These are phyloP conservation scores for Anthoceros angustus DNA, from an alignment of 225 moss, liverwort and hornwort species.

Conservation along the genomic window DNA sequence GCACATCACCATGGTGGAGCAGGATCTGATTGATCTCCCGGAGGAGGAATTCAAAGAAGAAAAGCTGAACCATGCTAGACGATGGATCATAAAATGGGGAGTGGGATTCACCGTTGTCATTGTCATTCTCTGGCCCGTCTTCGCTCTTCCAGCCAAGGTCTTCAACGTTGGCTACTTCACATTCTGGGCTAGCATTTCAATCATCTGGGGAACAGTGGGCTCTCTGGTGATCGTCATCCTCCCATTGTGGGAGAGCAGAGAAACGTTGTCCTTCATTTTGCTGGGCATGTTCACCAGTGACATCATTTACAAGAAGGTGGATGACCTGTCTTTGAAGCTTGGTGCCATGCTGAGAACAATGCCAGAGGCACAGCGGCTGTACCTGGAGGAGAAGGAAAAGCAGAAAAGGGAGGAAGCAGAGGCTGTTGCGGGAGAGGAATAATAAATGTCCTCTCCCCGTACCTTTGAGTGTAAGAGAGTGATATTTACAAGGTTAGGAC, in stretches of 20 bases:
- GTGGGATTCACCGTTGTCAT: constrained; percentile 55
- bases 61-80: constrained; percentile 53
- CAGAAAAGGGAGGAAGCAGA: constrained; percentile 29
- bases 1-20: constrained; percentile 64
- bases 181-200: constrained; percentile 75
- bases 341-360: constrained; percentile 30
- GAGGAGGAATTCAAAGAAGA: constrained; percentile 53
- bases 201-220: constrained; percentile 60
- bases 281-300: constrained; percentile 58
- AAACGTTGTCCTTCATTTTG: constrained; percentile 35
- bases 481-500: too few relatives aligned
- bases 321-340: constrained; percentile 28
- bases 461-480: too few relatives aligned
- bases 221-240: constrained; percentile 60
- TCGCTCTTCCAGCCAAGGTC: constrained; percentile 67
- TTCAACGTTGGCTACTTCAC: constrained; percentile 76
- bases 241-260: constrained; percentile 67
- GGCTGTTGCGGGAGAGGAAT: background rate
- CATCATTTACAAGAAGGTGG: constrained; percentile 30
- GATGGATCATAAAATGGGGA: constrained; percentile 90
- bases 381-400: constrained; percentile 37
- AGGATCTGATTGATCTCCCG: constrained; percentile 39
- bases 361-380: constrained; percentile 50
- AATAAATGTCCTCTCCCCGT: too few relatives aligned
- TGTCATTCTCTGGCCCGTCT: constrained; percentile 62